Evolutionary conservation across 768 basidiomycete genomes (phyloP).

Genomic region (Lyophyllum semitale): DNA sequence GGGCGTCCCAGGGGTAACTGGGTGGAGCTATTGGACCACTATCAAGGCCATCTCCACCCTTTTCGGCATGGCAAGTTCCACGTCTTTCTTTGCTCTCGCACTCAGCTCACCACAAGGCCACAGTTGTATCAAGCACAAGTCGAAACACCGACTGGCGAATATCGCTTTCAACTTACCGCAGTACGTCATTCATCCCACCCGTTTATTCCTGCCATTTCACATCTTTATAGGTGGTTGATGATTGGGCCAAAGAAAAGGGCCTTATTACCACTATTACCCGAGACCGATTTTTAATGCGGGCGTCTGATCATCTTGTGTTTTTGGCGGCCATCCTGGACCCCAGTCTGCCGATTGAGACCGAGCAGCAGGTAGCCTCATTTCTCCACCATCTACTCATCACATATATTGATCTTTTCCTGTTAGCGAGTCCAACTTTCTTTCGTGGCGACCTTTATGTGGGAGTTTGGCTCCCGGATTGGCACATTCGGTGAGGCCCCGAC

Average conservation of each 20-base stretch:
- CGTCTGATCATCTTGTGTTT: background rate
- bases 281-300: background rate
- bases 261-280: background rate
- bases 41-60: background rate
- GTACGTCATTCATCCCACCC: no score
- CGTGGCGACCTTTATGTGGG: background rate
- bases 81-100: no score
- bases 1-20: background rate
- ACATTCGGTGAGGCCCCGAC: background rate
- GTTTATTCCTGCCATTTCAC: no score
- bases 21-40: background rate
- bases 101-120: background rate
- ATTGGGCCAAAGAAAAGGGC: background rate
- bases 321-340: background rate
- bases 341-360: background rate
- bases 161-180: background rate
- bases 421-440: background rate
- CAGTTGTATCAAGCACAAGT: background rate
- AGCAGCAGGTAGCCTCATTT: background rate
- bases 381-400: background rate
- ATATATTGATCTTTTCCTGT: background rate
- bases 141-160: background rate
- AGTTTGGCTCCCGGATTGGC: background rate
- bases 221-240: background rate
- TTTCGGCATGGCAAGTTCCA: background rate